Evolutionary conservation across 2,329 filamentous ascomycete species (phyloP).

Genomic region (Fusarium mangiferae): DNA sequence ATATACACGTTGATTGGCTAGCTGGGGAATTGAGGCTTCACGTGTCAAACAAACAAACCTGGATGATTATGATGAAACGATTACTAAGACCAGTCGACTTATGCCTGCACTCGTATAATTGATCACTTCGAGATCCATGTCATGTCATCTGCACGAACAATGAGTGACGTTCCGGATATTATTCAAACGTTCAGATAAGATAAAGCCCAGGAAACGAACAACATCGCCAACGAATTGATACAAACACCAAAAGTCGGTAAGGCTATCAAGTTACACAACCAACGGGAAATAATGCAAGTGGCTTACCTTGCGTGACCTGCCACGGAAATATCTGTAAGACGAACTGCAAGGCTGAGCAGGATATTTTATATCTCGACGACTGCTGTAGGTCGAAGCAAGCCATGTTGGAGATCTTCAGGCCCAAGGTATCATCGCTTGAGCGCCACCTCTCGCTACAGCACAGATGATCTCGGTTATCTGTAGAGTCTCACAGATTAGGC

Average conservation of each 20-base stretch:
- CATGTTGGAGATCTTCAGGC: neutral
- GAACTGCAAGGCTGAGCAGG: conserved; percentile 12
- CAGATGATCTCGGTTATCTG: neutral
- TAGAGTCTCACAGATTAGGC: neutral
- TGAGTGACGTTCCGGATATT: neutral
- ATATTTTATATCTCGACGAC: neutral
- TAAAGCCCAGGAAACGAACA: neutral
- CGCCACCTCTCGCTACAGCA: neutral
- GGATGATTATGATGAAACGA: neutral
- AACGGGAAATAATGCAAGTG: neutral
- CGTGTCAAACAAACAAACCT: neutral
- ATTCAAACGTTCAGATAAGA: neutral
- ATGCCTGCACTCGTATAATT: neutral
- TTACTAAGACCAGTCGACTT: neutral
- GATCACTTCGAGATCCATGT: neutral
- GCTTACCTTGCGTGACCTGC: neutral
- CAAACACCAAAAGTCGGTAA: conserved; percentile 1
- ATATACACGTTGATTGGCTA: neutral
- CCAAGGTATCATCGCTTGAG: neutral
- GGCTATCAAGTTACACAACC: neutral
- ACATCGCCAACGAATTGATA: neutral
- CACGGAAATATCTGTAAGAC: neutral
- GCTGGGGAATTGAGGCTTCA: neutral
- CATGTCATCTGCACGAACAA: neutral
- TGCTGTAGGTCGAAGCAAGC: neutral